Conservation (phyloP, 2,329 filamentous ascomycete species). For the Fusarium algeriense region DNA sequence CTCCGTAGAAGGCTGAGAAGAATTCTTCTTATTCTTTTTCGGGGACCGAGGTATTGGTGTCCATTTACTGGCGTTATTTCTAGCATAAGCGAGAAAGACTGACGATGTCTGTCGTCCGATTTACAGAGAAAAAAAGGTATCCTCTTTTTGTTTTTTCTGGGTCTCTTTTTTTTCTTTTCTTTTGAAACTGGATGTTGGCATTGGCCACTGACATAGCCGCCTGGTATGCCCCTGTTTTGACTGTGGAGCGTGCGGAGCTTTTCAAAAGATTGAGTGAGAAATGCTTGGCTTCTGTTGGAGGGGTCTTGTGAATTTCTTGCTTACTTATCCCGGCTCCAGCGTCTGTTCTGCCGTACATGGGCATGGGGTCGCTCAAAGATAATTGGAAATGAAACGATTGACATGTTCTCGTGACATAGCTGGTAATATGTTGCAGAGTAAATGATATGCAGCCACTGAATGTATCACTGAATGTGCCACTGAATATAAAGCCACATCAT, state of each 20-base stretch:
- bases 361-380: not conserved
- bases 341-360: conserved; percentile 35
- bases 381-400: not conserved
- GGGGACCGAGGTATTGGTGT: conserved; percentile 7
- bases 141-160: conserved; percentile 28
- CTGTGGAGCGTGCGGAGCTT: conserved; percentile 43
- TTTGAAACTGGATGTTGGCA: conserved; percentile 12
- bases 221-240: conserved; percentile 38
- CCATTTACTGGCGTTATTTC: conserved; percentile 7
- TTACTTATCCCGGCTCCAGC: conserved; percentile 39
- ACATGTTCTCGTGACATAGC: conserved; percentile 6
- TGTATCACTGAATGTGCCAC: not conserved
- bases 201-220: conserved; percentile 39
- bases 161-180: not conserved
- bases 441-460: conserved; percentile 31
- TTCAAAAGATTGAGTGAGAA: conserved; percentile 20
- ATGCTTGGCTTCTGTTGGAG: conserved; percentile 38
- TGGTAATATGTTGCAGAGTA: not conserved
- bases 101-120: conserved; percentile 32
- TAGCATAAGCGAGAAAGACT: conserved; percentile 23
- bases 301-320: conserved; percentile 35
- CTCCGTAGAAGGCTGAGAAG: conserved; percentile 15
- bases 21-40: conserved; percentile 27
- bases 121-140: conserved; percentile 10
- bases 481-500: conserved; percentile 20